Base-by-base conservation (phyloP, 768 basidiomycete species). In the Pleurotus sapidus region DNA sequence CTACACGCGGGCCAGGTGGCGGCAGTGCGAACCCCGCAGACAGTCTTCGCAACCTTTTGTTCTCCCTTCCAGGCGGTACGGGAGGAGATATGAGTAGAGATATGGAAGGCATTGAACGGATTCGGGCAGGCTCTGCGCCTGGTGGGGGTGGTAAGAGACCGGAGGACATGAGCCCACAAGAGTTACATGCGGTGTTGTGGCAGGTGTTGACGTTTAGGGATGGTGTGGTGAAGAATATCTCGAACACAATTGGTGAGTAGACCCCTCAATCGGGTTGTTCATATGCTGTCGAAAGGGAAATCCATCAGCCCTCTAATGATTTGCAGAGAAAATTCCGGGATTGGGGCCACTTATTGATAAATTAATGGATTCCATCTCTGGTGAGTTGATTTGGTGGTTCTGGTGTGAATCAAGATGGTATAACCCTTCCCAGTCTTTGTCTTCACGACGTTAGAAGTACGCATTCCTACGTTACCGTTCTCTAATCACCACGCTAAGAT, bases 131-230 rank as follows among this genome's bases (percentile, higher is more conserved):
- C 0, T 12, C 51, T 40, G 39, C 51, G 23, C 77, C 82, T 1
- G 73, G 77, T n/a, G 73, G 74, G 8, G 85, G 84, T 0, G 89
- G 87, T 4, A 89, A 86, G 68, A 74, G 77, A 12, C 90, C 94
- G 0, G 84, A 87, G 59, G 82, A 90, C 15, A 91, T 98, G 93
- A 85, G 74, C 51, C 93, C 95, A 3, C 91, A 95, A 71, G 93
- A 98, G 69, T 63, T 96, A 49, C 92, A 95, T 68, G 73, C 82
- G 1, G 84, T 86, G 2, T 72, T 95, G 18, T 95, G 93, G 93
- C 84, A 92, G 72, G 84, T 96, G 5, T 69, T 98, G 67, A 85
- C 77, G 24, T 95, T 95, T 73, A 79, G 93, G 49, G 94, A 96
- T 72, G 84, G 84, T 4, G 84, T 89, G 25, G 79, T 84, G 64